Conservation (phyloP, 208 protist genomes). For the Wallacemonas sp. region DNA sequence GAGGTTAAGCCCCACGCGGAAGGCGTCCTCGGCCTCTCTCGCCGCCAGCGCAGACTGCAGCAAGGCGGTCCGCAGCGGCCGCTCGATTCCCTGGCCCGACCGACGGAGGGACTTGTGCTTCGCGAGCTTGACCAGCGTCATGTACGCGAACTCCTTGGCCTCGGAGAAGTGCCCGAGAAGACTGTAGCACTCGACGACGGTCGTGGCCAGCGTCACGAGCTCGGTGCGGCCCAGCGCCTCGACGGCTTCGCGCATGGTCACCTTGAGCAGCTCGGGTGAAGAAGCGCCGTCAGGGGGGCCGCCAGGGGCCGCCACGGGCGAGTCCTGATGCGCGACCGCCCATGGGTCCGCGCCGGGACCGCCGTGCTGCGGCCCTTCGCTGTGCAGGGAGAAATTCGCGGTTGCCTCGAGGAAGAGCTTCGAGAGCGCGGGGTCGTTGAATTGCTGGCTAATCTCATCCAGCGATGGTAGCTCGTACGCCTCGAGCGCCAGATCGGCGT, state of each 20-base stretch:
- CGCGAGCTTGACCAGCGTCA: constrained; percentile 61
- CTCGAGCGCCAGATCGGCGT: constrained; percentile 17
- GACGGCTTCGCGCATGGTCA: constrained; percentile 72
- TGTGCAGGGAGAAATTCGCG: constrained; percentile 29
- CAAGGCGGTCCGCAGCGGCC: constrained; percentile 75
- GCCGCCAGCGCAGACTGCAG: constrained; percentile 76
- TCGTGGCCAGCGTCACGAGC: constrained; percentile 72
- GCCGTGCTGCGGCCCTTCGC: constrained; percentile 9
- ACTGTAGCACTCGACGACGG: constrained; percentile 83
- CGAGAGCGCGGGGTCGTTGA: constrained; percentile 78
- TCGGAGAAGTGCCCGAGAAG: constrained; percentile 83
- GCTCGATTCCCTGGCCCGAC: constrained; percentile 51
- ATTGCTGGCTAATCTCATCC: constrained; percentile 81
- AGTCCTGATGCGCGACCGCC: neutral
- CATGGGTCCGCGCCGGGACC: constrained; percentile 1
- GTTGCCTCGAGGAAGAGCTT: constrained; percentile 84
- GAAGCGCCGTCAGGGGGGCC: constrained; percentile 1
- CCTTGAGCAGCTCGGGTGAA: constrained; percentile 37
- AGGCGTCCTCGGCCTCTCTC: constrained; percentile 79
- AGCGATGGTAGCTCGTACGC: constrained; percentile 68
- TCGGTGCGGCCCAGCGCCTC: constrained; percentile 54
- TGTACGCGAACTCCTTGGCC: constrained; percentile 87
- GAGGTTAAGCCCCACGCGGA: constrained; percentile 75
- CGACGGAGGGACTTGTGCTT: constrained; percentile 48
- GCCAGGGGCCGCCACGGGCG: neutral